A percentile compares a stretch with the other conserved stretches of the same genome.
Conservation (phyloP, 116 monocot species). For the Thalassia testudinum region DNA sequence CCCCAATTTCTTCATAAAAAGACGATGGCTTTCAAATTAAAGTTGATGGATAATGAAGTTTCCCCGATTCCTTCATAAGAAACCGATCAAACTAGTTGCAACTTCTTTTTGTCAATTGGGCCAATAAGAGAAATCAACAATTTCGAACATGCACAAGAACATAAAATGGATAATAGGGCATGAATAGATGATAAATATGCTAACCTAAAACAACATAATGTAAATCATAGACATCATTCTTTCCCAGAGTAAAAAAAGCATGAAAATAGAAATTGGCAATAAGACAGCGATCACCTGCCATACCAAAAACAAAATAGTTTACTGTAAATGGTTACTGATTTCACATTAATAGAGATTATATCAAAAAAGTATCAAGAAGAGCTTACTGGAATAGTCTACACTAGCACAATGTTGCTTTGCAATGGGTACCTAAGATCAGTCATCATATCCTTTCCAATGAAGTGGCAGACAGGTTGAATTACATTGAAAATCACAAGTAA, state of each 20-base stretch:
- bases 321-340: too few species aligned
- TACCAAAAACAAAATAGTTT: too few species aligned
- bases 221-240: constrained; percentile 24
- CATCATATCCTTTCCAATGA: constrained; percentile 73
- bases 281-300: constrained; percentile 16
- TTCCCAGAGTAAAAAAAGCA: constrained; percentile 14
- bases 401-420: constrained; percentile 44
- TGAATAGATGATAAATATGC: too few species aligned
- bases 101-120: too few species aligned
- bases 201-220: constrained; percentile 26
- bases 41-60: too few species aligned
- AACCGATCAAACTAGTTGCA: too few species aligned
- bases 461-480: constrained; percentile 53
- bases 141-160: too few species aligned
- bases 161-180: too few species aligned
- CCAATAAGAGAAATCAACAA: too few species aligned
- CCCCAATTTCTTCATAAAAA: too few species aligned
- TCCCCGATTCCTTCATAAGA: too few species aligned
- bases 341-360: neutral
- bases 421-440: constrained; percentile 57
- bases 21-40: too few species aligned
- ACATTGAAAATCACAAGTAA: constrained; percentile 27
- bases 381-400: constrained; percentile 70
- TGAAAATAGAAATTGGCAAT: constrained; percentile 16
- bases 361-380: neutral